Evolutionary conservation across 2,329 filamentous ascomycete genomes (phyloP).

Genomic region (Corynespora cassiicola): DNA sequence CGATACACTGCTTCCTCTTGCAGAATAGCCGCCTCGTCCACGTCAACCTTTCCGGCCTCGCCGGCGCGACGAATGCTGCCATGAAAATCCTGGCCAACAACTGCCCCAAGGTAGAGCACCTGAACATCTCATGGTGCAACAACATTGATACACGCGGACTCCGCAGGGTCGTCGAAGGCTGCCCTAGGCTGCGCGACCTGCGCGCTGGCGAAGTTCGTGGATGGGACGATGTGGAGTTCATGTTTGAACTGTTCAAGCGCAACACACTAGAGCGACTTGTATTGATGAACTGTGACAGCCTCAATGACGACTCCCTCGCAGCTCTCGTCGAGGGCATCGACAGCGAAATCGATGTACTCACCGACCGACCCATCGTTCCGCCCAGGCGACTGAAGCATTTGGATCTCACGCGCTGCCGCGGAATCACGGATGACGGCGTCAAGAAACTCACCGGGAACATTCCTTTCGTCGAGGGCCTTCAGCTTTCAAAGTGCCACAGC

Average conservation of each 20-base stretch:
- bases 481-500: slow-evolving; percentile 77
- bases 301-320: slow-evolving; percentile 76
- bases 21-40: slow-evolving; percentile 80
- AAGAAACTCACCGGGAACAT: slow-evolving; percentile 74
- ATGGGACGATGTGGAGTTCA: slow-evolving; percentile 76
- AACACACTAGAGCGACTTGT: slow-evolving; percentile 86
- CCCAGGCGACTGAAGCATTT: slow-evolving; percentile 81
- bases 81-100: slow-evolving; percentile 85
- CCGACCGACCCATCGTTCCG: slow-evolving; percentile 76
- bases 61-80: slow-evolving; percentile 79
- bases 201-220: slow-evolving; percentile 82
- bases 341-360: slow-evolving; percentile 81
- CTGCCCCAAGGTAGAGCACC: slow-evolving; percentile 79
- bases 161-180: slow-evolving; percentile 73
- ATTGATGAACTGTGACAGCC: slow-evolving; percentile 77
- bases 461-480: slow-evolving; percentile 81
- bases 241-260: slow-evolving; percentile 75
- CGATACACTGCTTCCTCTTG: slow-evolving; percentile 79
- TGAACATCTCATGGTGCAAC: slow-evolving; percentile 94
- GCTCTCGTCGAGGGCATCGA: slow-evolving; percentile 77
- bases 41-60: slow-evolving; percentile 84
- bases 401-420: slow-evolving; percentile 80
- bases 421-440: slow-evolving; percentile 76
- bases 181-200: slow-evolving; percentile 76
- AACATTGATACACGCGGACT: slow-evolving; percentile 82